phyloP scores from a whole-genome alignment of 2,329 filamentous ascomycete species.

The Clonostachys sp. region DNA sequence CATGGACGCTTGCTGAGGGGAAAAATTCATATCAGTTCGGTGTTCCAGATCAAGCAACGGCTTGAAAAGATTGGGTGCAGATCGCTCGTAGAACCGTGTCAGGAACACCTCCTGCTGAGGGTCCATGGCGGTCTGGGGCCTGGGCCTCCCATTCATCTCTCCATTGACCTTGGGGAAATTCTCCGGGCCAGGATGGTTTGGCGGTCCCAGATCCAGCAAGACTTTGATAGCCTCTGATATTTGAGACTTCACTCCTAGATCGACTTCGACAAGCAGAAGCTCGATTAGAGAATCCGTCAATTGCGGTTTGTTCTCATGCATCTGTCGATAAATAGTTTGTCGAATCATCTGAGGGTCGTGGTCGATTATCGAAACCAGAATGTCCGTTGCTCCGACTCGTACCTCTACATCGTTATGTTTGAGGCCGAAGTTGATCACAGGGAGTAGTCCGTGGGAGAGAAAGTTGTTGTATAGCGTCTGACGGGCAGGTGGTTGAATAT shows the following conservation, averaged over 20 bases:
- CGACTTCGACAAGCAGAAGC: conserved; percentile 82
- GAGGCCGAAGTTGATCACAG: conserved; percentile 88
- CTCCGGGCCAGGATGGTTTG: conserved; percentile 42
- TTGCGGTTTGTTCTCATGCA: conserved; percentile 79
- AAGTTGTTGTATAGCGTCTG: conserved; percentile 87
- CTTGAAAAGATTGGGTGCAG: conserved; percentile 79
- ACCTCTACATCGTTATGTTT: conserved; percentile 80
- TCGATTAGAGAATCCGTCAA: conserved; percentile 92
- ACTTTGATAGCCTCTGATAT: conserved; percentile 95
- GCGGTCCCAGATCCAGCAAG: conserved; percentile 68
- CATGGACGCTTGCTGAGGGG: conserved; percentile 81
- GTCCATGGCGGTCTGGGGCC: conserved; percentile 47
- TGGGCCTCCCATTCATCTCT: conserved; percentile 63
- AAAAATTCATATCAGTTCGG: conserved; percentile 64
- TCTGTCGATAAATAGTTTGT: conserved; percentile 85
- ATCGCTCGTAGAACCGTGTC: conserved; percentile 83
- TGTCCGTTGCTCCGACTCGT: conserved; percentile 88
- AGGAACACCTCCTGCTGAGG: conserved; percentile 84
- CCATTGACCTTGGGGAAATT: conserved; percentile 58
- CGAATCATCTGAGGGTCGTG: conserved; percentile 94
- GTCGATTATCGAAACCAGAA: conserved; percentile 89
- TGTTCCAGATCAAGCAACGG: conserved; percentile 78
- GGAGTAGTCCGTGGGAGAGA: conserved; percentile 78
- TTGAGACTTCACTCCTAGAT: conserved; percentile 92
- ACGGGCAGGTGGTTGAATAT: conserved; percentile 77